These are phyloP conservation scores for Podaxis sp. DNA, from an alignment of 768 basidiomycete species.

Conservation along the genomic window DNA sequence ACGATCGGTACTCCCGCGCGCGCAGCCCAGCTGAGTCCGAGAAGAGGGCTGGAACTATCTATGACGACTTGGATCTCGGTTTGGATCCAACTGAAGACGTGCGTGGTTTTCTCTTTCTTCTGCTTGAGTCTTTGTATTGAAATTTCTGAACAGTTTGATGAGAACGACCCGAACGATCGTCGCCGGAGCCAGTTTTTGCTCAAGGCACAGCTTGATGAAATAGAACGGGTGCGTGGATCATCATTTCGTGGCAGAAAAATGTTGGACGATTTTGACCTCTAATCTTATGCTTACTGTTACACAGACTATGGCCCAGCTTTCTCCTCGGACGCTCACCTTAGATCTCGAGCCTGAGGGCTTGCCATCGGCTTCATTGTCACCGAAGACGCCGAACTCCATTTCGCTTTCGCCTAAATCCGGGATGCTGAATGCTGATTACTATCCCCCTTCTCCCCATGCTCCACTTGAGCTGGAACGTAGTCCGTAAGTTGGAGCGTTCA, in stretches of 20 bases:
- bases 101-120: conserved; percentile 22
- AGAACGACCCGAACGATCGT: conserved; percentile 71
- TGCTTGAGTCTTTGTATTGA: conserved; percentile 15
- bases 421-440: conserved; percentile 8
- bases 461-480: neutral
- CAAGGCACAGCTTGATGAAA: conserved; percentile 75
- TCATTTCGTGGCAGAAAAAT: neutral
- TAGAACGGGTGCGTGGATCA: conserved; percentile 54
- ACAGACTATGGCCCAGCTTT: conserved; percentile 66
- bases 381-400: conserved; percentile 29
- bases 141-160: conserved; percentile 51
- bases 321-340: conserved; percentile 50
- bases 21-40: conserved; percentile 39
- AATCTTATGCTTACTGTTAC: conserved; percentile 1
- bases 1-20: conserved; percentile 35
- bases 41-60: conserved; percentile 50
- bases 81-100: conserved; percentile 48
- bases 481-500: conserved; percentile 6
- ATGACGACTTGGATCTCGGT: conserved; percentile 52
- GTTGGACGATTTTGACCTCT: conserved; percentile 1
- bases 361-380: conserved; percentile 30
- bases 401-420: conserved; percentile 24
- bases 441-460: conserved; percentile 1
- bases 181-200: conserved; percentile 74
- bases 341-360: conserved; percentile 39